Conservation (phyloP, 2,329 filamentous ascomycete genomes). For the Gyromitra esculenta region DNA sequence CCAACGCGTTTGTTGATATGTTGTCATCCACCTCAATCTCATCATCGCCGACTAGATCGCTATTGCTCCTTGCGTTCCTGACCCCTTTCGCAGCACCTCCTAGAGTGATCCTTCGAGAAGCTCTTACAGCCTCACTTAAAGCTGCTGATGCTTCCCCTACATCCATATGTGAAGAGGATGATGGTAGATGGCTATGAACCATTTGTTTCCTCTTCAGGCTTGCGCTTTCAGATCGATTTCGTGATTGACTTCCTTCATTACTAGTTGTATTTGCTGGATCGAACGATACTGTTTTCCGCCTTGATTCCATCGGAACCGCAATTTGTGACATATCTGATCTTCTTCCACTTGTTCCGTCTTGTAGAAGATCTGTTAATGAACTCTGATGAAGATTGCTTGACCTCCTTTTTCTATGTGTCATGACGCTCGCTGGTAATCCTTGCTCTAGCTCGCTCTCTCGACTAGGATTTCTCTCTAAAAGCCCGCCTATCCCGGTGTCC, state of each 20-base stretch:
- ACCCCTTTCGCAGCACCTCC: conserved; percentile 25
- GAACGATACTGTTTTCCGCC: conserved; percentile 48
- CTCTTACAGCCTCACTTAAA: conserved; percentile 19
- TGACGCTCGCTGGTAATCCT: conserved; percentile 35
- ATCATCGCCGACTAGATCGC: conserved; percentile 35
- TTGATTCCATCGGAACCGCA: conserved; percentile 20
- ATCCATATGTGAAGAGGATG: conserved; percentile 27
- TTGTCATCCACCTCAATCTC: conserved; percentile 44
- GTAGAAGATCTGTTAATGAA: conserved; percentile 22
- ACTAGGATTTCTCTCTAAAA: conserved; percentile 32
- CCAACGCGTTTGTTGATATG: conserved; percentile 8
- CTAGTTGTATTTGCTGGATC: conserved; percentile 30
- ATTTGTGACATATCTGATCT: conserved; percentile 5
- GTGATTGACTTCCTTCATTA: conserved; percentile 30
- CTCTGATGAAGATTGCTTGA: conserved; percentile 45
- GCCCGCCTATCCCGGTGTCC: conserved; percentile 33
- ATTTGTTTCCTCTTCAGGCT: conserved; percentile 26
- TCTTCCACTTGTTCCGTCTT: conserved; percentile 26
- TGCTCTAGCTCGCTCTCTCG: conserved; percentile 28
- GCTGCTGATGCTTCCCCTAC: conserved; percentile 24
- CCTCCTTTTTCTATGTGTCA: conserved; percentile 49
- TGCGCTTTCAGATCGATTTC: conserved; percentile 21
- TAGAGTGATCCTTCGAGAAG: conserved; percentile 34
- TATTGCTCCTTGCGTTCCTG: conserved; percentile 19
- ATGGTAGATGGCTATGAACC: conserved; percentile 25